Base-by-base conservation (phyloP, 192 early-diverging fungal species). In the Neocallimastix lanati region DNA sequence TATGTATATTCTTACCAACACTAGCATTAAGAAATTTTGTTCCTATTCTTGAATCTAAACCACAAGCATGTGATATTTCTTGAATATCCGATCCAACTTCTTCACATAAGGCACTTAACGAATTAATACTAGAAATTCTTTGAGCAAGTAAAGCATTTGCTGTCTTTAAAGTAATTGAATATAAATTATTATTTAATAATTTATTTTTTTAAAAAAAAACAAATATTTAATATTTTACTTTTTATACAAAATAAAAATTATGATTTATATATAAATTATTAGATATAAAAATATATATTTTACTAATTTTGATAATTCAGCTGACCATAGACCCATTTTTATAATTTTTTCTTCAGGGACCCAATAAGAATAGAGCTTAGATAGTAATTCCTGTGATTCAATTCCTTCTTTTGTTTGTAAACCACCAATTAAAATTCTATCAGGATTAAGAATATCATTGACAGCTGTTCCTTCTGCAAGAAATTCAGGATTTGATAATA, bases 121-220 rank as follows among this genome's bases (percentile, higher is more conserved):
- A 88, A 83, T 97, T 97, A 83, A 97, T 92, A 80, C 90, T 92
- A 27, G 95, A 96, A 79, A 97, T 93, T 81, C 96, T 92, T 88
- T 97, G 96, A 6, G 96, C 96, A 76, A 97, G 88, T 67, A 97
- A 85, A 27, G 96, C 96, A 84, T 97, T 97, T n/a, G 96, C 91
- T 25, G 96, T 93, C 91, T 92, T n/a, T n/a, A n/a, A n/a, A n/a
- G n/a, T n/a, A n/a, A n/a, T n/a, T n/a, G n/a, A n/a, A n/a, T n/a
- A n/a, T n/a, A n/a, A n/a, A n/a, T n/a, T n/a, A n/a, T n/a, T n/a
- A n/a, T n/a, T n/a, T n/a, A n/a, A n/a, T n/a, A n/a, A n/a, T 80
- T 33, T 33, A 6, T 33, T 33, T 33, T 33, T 33, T 33, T 33
- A 33, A 33, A 33, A 33, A 33, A 33, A 33, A 33, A 33, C 3